These are phyloP conservation scores for Bipolaris gigantea DNA, from an alignment of 2,329 filamentous ascomycete genomes.

Conservation along the genomic window DNA sequence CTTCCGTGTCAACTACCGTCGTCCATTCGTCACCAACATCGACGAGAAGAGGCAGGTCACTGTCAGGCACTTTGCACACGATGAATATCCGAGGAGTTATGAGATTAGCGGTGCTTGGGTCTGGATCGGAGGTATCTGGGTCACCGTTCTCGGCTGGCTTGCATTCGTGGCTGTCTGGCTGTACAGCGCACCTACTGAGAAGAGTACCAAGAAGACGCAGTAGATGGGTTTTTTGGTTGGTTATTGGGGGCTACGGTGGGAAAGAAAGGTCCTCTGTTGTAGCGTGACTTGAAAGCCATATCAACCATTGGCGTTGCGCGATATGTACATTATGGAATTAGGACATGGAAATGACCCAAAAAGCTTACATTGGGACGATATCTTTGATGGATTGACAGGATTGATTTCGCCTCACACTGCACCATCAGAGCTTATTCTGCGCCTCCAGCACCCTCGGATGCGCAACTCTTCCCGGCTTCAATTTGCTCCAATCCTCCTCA, in stretches of 20 bases:
- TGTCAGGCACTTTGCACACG: conserved; percentile 93
- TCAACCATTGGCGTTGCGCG: conserved; percentile 12
- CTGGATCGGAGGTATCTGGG: conserved; percentile 86
- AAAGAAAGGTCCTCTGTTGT: background rate
- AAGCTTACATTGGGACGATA: conserved; percentile 9
- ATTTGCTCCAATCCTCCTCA: conserved; percentile 53
- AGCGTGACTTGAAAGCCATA: conserved; percentile 6
- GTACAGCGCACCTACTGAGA: conserved; percentile 66
- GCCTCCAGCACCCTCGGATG: conserved; percentile 46
- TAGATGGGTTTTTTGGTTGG: conserved; percentile 17
- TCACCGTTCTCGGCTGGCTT: conserved; percentile 81
- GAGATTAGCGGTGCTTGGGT: conserved; percentile 90
- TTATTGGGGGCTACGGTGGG: background rate
- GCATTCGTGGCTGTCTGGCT: conserved; percentile 87
- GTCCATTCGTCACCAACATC: conserved; percentile 83
- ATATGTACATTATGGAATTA: conserved; percentile 19
- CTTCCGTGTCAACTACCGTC: conserved; percentile 96
- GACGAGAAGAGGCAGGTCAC: conserved; percentile 96
- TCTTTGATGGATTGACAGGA: background rate
- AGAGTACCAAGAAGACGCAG: conserved; percentile 54
- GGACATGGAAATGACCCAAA: conserved; percentile 11
- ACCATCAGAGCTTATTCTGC: conserved; percentile 26
- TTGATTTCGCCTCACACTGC: background rate
- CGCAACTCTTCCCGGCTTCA: conserved; percentile 53
- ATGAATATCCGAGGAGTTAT: conserved; percentile 93